Percentiles rank a stretch among this genome's conserved stretches.
Evolutionary conservation across 768 basidiomycete genomes (phyloP).

Genomic region (Inosperma sp.): DNA sequence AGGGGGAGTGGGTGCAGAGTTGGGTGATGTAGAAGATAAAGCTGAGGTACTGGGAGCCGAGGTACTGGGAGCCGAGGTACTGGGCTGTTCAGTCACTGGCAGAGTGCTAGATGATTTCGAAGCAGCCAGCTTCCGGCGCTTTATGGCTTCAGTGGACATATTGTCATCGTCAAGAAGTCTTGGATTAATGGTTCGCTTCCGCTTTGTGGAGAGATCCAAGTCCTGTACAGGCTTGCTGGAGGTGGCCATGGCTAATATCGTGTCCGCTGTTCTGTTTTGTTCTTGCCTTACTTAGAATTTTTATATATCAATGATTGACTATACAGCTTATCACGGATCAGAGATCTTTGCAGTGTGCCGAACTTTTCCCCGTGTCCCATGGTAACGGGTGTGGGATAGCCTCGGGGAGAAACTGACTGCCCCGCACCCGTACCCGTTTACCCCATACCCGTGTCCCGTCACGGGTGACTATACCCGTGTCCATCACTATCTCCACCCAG

Average conservation of each 20-base stretch:
- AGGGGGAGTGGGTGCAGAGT: background rate
- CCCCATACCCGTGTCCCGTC: background rate
- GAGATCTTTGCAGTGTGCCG: background rate
- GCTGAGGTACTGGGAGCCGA: too few species aligned
- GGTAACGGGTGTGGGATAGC: background rate
- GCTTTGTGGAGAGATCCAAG: background rate
- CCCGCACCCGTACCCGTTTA: background rate
- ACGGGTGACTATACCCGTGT: background rate
- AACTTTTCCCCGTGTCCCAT: background rate
- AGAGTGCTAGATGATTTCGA: background rate
- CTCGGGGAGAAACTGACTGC: background rate
- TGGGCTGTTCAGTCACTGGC: background rate
- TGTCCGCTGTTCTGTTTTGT: background rate
- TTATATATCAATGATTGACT: background rate
- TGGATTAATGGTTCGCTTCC: background rate
- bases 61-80: background rate
- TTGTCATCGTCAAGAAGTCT: background rate
- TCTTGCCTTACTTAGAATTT: background rate
- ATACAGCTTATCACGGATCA: background rate
- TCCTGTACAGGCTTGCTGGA: background rate
- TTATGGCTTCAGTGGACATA: background rate
- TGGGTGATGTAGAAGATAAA: background rate
- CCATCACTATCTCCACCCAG: conserved; percentile 4
- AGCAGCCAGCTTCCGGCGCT: background rate
- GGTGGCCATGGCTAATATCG: background rate